These are phyloP conservation scores for Euphrasia arctica DNA, from an alignment of 305 asterid species.

Conservation along the genomic window DNA sequence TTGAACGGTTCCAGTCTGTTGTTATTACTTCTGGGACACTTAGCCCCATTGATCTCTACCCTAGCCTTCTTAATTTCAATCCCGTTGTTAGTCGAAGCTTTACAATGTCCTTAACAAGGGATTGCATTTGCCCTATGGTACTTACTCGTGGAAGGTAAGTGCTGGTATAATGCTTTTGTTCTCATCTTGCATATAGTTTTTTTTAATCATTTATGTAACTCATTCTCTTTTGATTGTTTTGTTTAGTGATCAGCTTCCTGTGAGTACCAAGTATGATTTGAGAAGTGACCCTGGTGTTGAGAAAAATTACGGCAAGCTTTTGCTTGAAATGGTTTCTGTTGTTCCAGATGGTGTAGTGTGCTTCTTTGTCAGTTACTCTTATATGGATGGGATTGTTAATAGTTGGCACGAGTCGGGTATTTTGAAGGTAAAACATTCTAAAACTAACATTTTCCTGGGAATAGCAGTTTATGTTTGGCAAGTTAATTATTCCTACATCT, in stretches of 20 bases:
- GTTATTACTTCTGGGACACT: slow-evolving; percentile 97
- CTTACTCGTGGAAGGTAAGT: slow-evolving; percentile 92
- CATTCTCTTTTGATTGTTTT: slow-evolving; percentile 18
- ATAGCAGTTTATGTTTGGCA: slow-evolving; percentile 7
- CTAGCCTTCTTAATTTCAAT: slow-evolving; percentile 93
- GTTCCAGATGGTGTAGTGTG: slow-evolving; percentile 99
- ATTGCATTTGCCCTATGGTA: slow-evolving; percentile 99
- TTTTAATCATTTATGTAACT: slow-evolving; percentile 15
- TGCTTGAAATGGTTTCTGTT: slow-evolving; percentile 93
- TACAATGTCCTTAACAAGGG: slow-evolving; percentile 97
- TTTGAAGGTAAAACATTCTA: slow-evolving; percentile 55
- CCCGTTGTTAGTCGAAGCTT: slow-evolving; percentile 95
- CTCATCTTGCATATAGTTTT: slow-evolving; percentile 12
- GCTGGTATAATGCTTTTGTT: slow-evolving; percentile 16
- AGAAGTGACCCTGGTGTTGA: slow-evolving; percentile 99
- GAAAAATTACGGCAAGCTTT: slow-evolving; percentile 93
- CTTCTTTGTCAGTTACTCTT: slow-evolving; percentile 96
- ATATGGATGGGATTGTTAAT: slow-evolving; percentile 97
- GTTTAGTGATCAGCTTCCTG: slow-evolving; percentile 98
- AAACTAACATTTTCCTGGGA: not conserved
- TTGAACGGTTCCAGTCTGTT: slow-evolving; percentile 95
- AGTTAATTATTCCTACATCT: slow-evolving; percentile 10
- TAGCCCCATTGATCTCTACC: slow-evolving; percentile 98
- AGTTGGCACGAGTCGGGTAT: slow-evolving; percentile 99
- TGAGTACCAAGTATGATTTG: slow-evolving; percentile 91